Evolutionary conservation across 768 basidiomycete species (phyloP).

Genomic region (Symmetrospora coprosmae): DNA sequence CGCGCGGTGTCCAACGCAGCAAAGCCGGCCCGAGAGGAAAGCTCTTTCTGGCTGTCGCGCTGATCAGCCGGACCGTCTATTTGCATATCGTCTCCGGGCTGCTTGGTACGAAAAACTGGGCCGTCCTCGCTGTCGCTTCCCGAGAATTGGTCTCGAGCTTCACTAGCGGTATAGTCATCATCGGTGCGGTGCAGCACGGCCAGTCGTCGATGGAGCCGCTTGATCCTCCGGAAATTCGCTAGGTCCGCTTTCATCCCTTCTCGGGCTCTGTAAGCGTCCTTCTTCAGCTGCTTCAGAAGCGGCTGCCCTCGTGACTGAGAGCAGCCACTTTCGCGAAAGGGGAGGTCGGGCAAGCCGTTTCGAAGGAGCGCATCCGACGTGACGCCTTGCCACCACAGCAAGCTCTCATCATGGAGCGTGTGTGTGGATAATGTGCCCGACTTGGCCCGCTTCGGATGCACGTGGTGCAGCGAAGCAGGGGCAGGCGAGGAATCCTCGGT

Average conservation of each 20-base stretch:
- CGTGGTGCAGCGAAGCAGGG: not conserved
- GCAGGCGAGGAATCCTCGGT: not conserved
- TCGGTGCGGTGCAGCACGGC: not conserved
- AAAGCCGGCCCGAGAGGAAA: too few relatives aligned
- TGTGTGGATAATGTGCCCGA: not conserved
- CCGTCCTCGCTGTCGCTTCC: too few relatives aligned
- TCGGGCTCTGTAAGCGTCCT: too few relatives aligned
- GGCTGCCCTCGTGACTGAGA: slow-evolving; percentile 1
- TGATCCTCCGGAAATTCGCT: not conserved
- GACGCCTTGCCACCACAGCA: slow-evolving; percentile 63
- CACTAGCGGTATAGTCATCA: too few relatives aligned
- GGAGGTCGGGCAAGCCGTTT: slow-evolving; percentile 51
- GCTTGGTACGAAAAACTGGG: too few relatives aligned
- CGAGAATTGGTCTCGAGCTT: too few relatives aligned
- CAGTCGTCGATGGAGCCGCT: not conserved
- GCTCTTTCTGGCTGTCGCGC: too few relatives aligned
- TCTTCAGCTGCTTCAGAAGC: slow-evolving; percentile 37
- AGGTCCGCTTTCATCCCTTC: not conserved
- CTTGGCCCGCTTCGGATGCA: not conserved
- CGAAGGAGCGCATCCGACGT: slow-evolving; percentile 50
- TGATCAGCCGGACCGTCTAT: too few relatives aligned
- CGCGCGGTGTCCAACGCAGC: too few relatives aligned
- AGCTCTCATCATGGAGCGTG: not conserved
- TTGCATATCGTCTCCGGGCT: too few relatives aligned
- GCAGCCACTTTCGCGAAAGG: slow-evolving; percentile 26